Conservation (phyloP, 1,284 basidiomycete species). For the Cystobasidium slooffiae region DNA sequence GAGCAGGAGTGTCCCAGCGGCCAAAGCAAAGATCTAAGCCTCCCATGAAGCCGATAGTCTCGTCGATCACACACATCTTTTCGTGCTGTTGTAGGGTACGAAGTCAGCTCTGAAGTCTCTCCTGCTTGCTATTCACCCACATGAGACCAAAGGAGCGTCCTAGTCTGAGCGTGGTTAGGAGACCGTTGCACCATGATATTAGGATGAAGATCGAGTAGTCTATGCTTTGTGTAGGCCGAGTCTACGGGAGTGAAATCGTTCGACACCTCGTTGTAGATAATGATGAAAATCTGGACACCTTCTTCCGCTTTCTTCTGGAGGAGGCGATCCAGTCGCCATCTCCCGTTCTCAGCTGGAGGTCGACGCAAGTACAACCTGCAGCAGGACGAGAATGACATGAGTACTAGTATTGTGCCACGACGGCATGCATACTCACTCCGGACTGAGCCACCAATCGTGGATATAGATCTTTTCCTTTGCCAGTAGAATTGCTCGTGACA, state of each 20-base stretch:
- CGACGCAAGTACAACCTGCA: slow-evolving; percentile 50
- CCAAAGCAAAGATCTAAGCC: slow-evolving; percentile 81
- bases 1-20: slow-evolving; percentile 81
- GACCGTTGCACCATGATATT: slow-evolving; percentile 97
- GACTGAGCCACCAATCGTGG: slow-evolving; percentile 94
- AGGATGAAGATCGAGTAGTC: slow-evolving; percentile 79
- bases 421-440: slow-evolving; percentile 57
- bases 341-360: slow-evolving; percentile 55
- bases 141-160: slow-evolving; percentile 98
- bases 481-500: slow-evolving; percentile 88
- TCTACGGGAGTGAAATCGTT: slow-evolving; percentile 76
- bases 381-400: slow-evolving; percentile 4
- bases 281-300: slow-evolving; percentile 95
- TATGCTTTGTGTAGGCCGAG: slow-evolving; percentile 83
- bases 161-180: slow-evolving; percentile 95
- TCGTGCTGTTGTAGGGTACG: slow-evolving; percentile 71
- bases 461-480: slow-evolving; percentile 72
- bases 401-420: background rate
- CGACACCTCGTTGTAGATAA: slow-evolving; percentile 97
- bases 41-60: slow-evolving; percentile 97
- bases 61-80: slow-evolving; percentile 96
- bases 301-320: slow-evolving; percentile 91
- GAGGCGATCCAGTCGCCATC: slow-evolving; percentile 85
- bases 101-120: slow-evolving; percentile 61
- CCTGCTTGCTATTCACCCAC: background rate